Conservation (phyloP, 441 rosid species). For the Capsella rubella region DNA sequence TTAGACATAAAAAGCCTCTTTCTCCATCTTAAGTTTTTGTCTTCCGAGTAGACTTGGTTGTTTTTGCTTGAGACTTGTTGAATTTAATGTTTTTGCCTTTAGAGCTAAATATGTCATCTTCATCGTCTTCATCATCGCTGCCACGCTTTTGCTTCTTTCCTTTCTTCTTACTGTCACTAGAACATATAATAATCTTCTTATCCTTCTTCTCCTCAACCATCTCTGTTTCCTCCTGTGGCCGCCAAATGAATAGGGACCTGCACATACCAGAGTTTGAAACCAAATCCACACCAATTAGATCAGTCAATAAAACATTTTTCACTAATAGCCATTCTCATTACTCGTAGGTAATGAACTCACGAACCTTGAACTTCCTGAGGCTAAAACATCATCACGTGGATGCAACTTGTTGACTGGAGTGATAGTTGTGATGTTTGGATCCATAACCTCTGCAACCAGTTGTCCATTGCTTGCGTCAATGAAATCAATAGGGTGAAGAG, state of each 20-base stretch:
- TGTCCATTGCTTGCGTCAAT: conserved; percentile 84
- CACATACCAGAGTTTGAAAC: conserved; percentile 1
- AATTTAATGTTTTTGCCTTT: conserved; percentile 61
- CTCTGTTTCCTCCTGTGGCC: conserved; percentile 68
- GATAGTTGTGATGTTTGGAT: conserved; percentile 93
- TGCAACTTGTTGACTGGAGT: conserved; percentile 94
- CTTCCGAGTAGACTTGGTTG: conserved; percentile 48
- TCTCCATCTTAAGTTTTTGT: conserved; percentile 33
- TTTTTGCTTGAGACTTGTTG: conserved; percentile 46
- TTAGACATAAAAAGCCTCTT: background rate
- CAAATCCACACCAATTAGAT: conserved; percentile 9
- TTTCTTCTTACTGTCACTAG: conserved; percentile 53
- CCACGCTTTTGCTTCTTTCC: conserved; percentile 57
- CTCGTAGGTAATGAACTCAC: conserved; percentile 12
- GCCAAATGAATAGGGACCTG: conserved; percentile 95
- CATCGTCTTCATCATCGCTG: conserved; percentile 60
- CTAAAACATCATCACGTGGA: conserved; percentile 91
- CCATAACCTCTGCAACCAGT: conserved; percentile 90
- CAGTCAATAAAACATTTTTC: background rate
- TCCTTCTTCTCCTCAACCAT: conserved; percentile 58
- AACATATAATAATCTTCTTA: conserved; percentile 62
- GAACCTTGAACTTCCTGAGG: conserved; percentile 94
- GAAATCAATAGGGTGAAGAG: conserved; percentile 95
- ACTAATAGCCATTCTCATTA: background rate
- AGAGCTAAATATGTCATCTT: conserved; percentile 52